Percentiles rank a stretch among this genome's conserved stretches.
Conservation (phyloP, 768 basidiomycete genomes). For the Boletus rufocinnamomeus region DNA sequence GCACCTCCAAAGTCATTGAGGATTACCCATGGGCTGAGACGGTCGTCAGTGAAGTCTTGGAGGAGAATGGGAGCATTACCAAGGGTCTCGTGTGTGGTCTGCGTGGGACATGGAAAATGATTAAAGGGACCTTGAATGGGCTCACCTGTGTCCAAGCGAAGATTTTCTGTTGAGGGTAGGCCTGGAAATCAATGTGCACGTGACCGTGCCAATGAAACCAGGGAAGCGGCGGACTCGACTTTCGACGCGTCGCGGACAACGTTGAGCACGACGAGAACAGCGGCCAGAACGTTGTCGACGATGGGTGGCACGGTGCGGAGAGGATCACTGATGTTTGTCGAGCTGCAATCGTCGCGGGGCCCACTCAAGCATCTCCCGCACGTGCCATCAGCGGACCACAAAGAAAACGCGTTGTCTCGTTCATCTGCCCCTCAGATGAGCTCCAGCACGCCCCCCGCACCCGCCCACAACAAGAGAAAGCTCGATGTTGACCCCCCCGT, state of each 20-base stretch:
- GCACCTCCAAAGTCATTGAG: slow-evolving; percentile 98
- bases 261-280: slow-evolving; percentile 22
- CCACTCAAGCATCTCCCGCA: slow-evolving; percentile 24
- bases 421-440: slow-evolving; percentile 33
- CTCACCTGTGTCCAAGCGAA: slow-evolving; percentile 1
- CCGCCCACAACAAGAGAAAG: slow-evolving; percentile 52
- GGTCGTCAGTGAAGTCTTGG: slow-evolving; percentile 4
- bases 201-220: slow-evolving; percentile 34
- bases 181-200: slow-evolving; percentile 18
- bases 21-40: slow-evolving; percentile 90
- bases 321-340: slow-evolving; percentile 54
- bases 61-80: slow-evolving; percentile 46
- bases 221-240: neutral
- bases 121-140: neutral
- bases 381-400: slow-evolving; percentile 37
- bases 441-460: slow-evolving; percentile 32
- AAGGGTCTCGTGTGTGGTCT: slow-evolving; percentile 93
- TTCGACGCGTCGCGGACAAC: slow-evolving; percentile 26
- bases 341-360: slow-evolving; percentile 48
- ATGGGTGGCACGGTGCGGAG: slow-evolving; percentile 34
- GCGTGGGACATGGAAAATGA: slow-evolving; percentile 69
- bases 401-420: slow-evolving; percentile 50
- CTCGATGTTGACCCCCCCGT: slow-evolving; percentile 33
- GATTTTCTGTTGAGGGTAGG: slow-evolving; percentile 38
- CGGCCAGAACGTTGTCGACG: neutral